These are phyloP conservation scores for Lyophyllum shimeji DNA, from an alignment of 768 basidiomycete genomes.

Conservation along the genomic window DNA sequence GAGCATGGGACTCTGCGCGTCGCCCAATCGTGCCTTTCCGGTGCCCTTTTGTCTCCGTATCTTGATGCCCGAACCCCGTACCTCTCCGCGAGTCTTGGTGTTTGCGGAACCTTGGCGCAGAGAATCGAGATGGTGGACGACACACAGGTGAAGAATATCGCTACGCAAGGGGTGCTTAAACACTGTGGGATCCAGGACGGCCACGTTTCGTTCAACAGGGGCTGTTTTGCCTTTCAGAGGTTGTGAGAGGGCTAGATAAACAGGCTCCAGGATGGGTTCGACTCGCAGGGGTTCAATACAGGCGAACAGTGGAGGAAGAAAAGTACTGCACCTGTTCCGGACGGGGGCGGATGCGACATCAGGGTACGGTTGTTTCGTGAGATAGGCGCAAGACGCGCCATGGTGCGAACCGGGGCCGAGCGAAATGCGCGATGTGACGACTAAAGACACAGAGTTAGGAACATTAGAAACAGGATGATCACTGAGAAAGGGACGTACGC, in stretches of 20 bases:
- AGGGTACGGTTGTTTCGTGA: background rate
- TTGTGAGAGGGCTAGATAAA: constrained; percentile 62
- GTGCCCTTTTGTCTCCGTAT: constrained; percentile 90
- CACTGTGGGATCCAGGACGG: constrained; percentile 69
- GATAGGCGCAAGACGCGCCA: constrained; percentile 8
- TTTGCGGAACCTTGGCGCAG: constrained; percentile 90
- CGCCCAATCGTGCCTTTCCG: constrained; percentile 88
- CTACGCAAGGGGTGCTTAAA: constrained; percentile 88
- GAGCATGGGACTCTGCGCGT: constrained; percentile 82
- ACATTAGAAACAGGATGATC: background rate
- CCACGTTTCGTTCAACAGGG: constrained; percentile 48
- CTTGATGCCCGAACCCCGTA: constrained; percentile 86
- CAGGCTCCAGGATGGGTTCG: constrained; percentile 40
- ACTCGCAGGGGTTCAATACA: constrained; percentile 27
- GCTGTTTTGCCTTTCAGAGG: constrained; percentile 46
- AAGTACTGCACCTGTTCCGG: constrained; percentile 9
- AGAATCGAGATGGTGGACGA: constrained; percentile 83
- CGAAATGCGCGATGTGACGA: background rate
- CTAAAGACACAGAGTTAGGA: background rate
- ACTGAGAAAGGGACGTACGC: constrained; percentile 6
- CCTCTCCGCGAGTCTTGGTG: constrained; percentile 91
- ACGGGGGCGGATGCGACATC: background rate
- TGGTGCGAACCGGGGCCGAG: background rate
- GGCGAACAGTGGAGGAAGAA: background rate
- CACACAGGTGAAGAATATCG: constrained; percentile 92